These are phyloP conservation scores for Pyrenula aspistea DNA, from an alignment of 495 filamentous ascomycete species.

Conservation along the genomic window DNA sequence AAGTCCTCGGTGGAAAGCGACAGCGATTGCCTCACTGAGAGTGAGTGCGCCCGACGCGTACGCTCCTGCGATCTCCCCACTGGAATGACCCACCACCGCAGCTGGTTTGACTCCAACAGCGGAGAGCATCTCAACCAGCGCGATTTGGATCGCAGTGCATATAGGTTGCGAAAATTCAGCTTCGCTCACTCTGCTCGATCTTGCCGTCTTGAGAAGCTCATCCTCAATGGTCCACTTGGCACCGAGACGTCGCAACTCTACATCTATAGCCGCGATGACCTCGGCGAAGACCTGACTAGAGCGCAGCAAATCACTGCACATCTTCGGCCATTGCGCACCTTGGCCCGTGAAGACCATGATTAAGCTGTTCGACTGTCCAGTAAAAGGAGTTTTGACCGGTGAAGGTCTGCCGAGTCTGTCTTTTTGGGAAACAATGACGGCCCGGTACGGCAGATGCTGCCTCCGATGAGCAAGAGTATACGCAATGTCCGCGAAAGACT, in stretches of 20 bases:
- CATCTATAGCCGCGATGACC: background rate
- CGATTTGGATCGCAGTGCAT: conserved; percentile 20
- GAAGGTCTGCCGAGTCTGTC: background rate
- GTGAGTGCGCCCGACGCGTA: conserved; percentile 14
- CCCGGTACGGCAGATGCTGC: conserved; percentile 9
- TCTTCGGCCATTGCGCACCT: conserved; percentile 29
- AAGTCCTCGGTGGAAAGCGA: conserved; percentile 18
- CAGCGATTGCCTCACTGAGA: conserved; percentile 9
- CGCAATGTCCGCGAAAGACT: conserved; percentile 11
- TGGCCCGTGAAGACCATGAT: conserved; percentile 32
- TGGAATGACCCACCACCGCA: conserved; percentile 18
- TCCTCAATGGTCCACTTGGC: conserved; percentile 6
- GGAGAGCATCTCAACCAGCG: conserved; percentile 14
- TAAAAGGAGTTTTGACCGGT: conserved; percentile 3
- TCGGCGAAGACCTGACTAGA: background rate
- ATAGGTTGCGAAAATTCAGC: conserved; percentile 12
- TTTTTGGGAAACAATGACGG: conserved; percentile 1
- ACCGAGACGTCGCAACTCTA: conserved; percentile 2
- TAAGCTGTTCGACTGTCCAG: conserved; percentile 4
- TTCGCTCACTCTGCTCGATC: conserved; percentile 6
- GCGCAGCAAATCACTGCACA: conserved; percentile 19
- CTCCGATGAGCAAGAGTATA: conserved; percentile 14
- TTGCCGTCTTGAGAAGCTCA: conserved; percentile 2
- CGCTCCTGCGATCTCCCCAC: conserved; percentile 26
- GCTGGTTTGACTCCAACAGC: conserved; percentile 13